Evolutionary conservation across 495 filamentous ascomycete genomes (phyloP), one percentile per base, ranked within the genome.

Genomic region (Daldinia caldariorum): DNA sequence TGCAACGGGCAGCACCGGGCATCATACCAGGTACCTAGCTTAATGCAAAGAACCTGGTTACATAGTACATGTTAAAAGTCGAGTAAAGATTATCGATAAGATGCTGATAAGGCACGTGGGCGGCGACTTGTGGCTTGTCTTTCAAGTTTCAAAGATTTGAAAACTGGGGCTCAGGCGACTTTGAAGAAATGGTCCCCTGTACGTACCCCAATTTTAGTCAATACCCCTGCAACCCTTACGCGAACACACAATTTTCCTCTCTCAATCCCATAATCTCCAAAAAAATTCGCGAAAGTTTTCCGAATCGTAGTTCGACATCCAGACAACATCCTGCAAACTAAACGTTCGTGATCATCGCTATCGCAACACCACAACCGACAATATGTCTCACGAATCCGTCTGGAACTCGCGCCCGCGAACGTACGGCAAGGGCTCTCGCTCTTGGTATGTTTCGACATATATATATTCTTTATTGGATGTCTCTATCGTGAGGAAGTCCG

Each of bases 381-480:
- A 75, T 78, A 97, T 97, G 94, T 94, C 94, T 89, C 94, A 99
- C 93, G 95, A 97, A 87, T 92, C 90, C 74, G 94, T 99, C 85
- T 99, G 95, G 95, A 96, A 94, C 90, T 97, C 93, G 81, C 93
- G 95, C 80, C 95, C 95, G 74, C 91, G 94, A 83, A 91, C 82
- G 80, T 97, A 94, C 87, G 94, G 94, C 87, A 97, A 97, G 89
- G 94, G 94, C 78, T 84, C 92, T 79, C 91, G 94, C 76, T 76
- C 82, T 73, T 99, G 94, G 94, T 97, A 91, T 74, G 89, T 72
- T 39, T 47, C 18, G 29, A 55, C 5, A 35, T 55, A 62, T 45
- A 26, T 26, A 1, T 26, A 26, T 39, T n/a, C n/a, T 6, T 22
- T 0, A 41, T 26, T 29, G 16, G 4, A 12, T 32, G 16, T 8